Percentiles rank a stretch among this genome's conserved stretches.
Conservation (phyloP, 257 asterid species). For the Hygrophila difformis region DNA sequence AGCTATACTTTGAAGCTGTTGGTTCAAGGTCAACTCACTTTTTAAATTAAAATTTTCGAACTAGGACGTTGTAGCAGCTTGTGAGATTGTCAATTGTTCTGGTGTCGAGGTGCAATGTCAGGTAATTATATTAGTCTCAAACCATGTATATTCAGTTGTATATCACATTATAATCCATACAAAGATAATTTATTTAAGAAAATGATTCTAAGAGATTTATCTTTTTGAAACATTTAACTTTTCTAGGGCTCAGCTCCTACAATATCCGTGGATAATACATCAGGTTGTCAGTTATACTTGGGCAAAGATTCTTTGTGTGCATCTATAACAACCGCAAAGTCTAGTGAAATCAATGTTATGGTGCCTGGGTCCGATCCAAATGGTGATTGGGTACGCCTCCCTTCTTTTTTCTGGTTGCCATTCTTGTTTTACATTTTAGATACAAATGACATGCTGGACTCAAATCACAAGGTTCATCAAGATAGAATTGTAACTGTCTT, state of each 20-base stretch:
- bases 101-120: constrained; percentile 92
- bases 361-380: constrained; percentile 78
- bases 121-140: constrained; percentile 29
- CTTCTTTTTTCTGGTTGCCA: constrained; percentile 1
- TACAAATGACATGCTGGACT: too few species aligned
- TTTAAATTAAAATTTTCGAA: constrained; percentile 17
- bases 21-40: constrained; percentile 15
- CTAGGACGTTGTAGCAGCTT: constrained; percentile 99
- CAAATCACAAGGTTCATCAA: too few species aligned
- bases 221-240: constrained; percentile 7
- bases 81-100: constrained; percentile 87
- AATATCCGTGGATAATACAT: constrained; percentile 82
- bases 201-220: constrained; percentile 1
- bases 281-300: constrained; percentile 90
- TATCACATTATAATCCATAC: too few species aligned
- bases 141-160: background rate
- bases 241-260: constrained; percentile 90
- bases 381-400: constrained; percentile 83
- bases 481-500: too few species aligned
- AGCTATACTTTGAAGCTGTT: constrained; percentile 4
- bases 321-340: constrained; percentile 88
- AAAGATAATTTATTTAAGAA: too few species aligned
- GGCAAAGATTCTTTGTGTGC: constrained; percentile 80
- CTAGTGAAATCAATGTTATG: constrained; percentile 82
- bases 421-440: background rate